Percentiles rank a stretch among this genome's conserved stretches.
Evolutionary conservation across 352 stramenopile genomes (phyloP).

Genomic region (Pythium myriotylum): DNA sequence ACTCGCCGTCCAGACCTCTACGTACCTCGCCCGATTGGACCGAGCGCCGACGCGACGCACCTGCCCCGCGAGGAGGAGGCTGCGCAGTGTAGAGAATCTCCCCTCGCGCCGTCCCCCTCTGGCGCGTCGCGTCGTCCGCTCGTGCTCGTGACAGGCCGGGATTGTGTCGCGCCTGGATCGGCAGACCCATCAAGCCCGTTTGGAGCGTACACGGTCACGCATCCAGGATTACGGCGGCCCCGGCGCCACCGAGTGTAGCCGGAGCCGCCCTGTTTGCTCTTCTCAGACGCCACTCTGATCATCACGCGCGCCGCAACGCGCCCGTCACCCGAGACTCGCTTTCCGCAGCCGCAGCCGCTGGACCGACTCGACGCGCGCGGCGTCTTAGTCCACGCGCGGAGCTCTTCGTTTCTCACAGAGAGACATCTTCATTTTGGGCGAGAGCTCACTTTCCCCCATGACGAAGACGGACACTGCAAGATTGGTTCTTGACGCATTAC

Average conservation of each 20-base stretch:
- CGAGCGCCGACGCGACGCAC: too few relatives aligned
- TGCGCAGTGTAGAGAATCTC: too few relatives aligned
- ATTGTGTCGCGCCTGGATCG: too few relatives aligned
- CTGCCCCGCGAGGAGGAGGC: too few relatives aligned
- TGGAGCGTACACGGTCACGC: not conserved
- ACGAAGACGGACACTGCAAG: slow-evolving; percentile 1
- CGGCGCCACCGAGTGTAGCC: not conserved
- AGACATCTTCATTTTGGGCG: not conserved
- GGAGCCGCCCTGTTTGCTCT: not conserved
- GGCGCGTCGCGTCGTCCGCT: too few relatives aligned
- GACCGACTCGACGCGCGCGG: not conserved
- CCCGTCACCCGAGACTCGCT: not conserved
- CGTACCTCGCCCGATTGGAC: too few relatives aligned
- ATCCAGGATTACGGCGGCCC: slow-evolving; percentile 2
- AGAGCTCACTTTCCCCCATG: not conserved
- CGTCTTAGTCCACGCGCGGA: not conserved
- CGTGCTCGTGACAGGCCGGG: too few relatives aligned
- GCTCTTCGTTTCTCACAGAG: slow-evolving; percentile 3
- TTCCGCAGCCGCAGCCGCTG: not conserved
- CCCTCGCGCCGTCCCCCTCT: too few relatives aligned
- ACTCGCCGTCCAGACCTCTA: too few relatives aligned
- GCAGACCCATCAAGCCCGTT: too few relatives aligned
- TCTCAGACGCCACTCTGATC: slow-evolving; percentile 1
- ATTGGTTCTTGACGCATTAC: not conserved
- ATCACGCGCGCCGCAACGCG: not conserved